Evolutionary conservation across 78 protist genomes (phyloP), one percentile per base, ranked within the genome.

Genomic region (Dictyostelium purpureum): DNA sequence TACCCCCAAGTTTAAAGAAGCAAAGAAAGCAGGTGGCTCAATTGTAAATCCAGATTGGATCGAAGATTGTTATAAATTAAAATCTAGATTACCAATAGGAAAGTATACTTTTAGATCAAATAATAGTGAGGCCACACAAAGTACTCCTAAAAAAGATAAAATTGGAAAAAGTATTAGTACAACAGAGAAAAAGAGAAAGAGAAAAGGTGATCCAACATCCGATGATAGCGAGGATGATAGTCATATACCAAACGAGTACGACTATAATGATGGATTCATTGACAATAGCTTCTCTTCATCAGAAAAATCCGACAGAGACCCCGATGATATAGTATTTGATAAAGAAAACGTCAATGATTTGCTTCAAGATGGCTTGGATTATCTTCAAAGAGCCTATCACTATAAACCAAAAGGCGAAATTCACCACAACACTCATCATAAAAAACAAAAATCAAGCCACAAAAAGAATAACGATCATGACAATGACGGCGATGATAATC

Each of bases 191-290:
- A 83, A 83, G 52, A 83, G 75, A 56, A 56, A 42, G 43, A 43
- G 33, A 54, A 71, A 71, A n/a, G 49, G 66, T 18, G 77, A 43
- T 19, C 66, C 70, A 26, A 26, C 31, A 6, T 63, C 75, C 24
- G 65, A 49, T 56, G 90, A 83, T 12, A 54, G 61, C 14, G 90
- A 83, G 11, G 90, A 83, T 21, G 90, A 83, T 33, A 75, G 77
- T 42, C 79, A 83, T 43, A 75, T 74, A 19, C 90, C 90, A 49
- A 83, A 83, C 31, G 71, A 11, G 6, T 83, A 83, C 45, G 90
- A 83, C 57, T 49, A 47, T 24, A 71, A 83, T 5, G 90, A 83
- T 57, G 80, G 81, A 26, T 75, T 75, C 47, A 24, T 75, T 51
- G 71, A 57, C 57, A 57, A 73, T 73, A 73, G 47, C 47, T 26